Percentiles rank a stretch among this genome's conserved stretches.
phyloP scores from a whole-genome alignment of 495 filamentous ascomycete species.

The Aspergillus sclerotioniger region DNA sequence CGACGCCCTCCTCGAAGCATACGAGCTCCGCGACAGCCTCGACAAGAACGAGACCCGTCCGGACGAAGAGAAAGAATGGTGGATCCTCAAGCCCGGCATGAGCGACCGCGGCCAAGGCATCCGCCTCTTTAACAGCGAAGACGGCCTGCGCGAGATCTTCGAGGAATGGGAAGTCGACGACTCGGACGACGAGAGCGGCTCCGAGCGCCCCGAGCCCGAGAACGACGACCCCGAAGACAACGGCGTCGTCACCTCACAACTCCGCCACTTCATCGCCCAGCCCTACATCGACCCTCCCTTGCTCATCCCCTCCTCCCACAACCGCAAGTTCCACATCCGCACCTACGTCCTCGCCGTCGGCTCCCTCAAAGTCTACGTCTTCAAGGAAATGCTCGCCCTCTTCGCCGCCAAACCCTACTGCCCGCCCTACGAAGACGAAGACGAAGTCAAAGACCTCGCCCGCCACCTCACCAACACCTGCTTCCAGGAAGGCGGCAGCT shows the following conservation, averaged over 20 bases:
- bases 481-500: constrained; percentile 63
- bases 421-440: constrained; percentile 41
- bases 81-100: constrained; percentile 98
- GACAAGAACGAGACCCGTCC: constrained; percentile 55
- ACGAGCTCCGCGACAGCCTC: constrained; percentile 75
- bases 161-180: constrained; percentile 79
- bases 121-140: constrained; percentile 77
- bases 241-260: constrained; percentile 78
- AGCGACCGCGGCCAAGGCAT: constrained; percentile 94
- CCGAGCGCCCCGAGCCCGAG: constrained; percentile 35
- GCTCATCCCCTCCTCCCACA: constrained; percentile 60
- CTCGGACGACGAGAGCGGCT: constrained; percentile 37
- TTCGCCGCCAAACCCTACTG: constrained; percentile 74
- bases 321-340: constrained; percentile 90
- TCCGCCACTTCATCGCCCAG: constrained; percentile 93
- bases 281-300: constrained; percentile 93
- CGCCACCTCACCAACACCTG: constrained; percentile 93
- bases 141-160: constrained; percentile 78
- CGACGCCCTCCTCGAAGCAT: constrained; percentile 86
- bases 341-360: constrained; percentile 84
- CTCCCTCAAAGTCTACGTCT: constrained; percentile 78
- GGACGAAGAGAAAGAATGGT: constrained; percentile 73
- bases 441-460: constrained; percentile 54
- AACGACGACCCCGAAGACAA: constrained; percentile 31
- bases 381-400: constrained; percentile 84